Evolutionary conservation across 768 basidiomycete species (phyloP).

Genomic region (Trametes sanguinea): DNA sequence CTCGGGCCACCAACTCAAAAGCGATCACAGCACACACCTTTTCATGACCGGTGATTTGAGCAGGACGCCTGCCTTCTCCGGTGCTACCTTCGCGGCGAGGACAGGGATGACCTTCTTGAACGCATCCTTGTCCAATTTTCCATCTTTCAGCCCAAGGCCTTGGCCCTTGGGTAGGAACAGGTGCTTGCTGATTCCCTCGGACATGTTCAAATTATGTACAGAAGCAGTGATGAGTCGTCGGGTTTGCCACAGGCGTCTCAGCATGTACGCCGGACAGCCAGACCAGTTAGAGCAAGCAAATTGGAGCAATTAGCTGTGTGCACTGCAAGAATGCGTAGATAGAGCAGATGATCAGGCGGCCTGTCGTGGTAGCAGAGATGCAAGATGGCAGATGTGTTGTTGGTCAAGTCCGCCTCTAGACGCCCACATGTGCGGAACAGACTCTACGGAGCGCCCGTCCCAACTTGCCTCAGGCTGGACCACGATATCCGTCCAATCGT

Average conservation of each 20-base stretch:
- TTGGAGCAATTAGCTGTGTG: not conserved
- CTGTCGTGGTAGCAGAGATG: conserved; percentile 2
- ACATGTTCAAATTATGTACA: conserved; percentile 13
- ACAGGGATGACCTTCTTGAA: conserved; percentile 71
- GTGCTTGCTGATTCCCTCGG: conserved; percentile 29
- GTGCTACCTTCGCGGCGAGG: conserved; percentile 65
- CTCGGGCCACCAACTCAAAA: conserved; percentile 12
- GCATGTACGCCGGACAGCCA: conserved; percentile 1
- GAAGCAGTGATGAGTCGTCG: conserved; percentile 9
- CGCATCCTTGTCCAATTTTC: conserved; percentile 57
- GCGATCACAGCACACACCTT: conserved; percentile 50
- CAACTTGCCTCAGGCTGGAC: not conserved
- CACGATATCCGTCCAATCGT: not conserved
- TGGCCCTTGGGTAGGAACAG: conserved; percentile 48
- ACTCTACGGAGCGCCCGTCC: not conserved
- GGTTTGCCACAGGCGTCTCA: conserved; percentile 13
- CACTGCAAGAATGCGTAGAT: not conserved
- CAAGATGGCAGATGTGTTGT: not conserved
- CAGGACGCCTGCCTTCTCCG: conserved; percentile 54
- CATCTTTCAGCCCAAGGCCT: conserved; percentile 41
- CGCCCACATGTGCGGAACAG: not conserved
- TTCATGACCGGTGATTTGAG: conserved; percentile 60
- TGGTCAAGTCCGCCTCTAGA: not conserved
- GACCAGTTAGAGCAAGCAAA: not conserved
- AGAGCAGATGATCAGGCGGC: not conserved